A percentile compares a stretch with the other conserved stretches of the same genome.
Evolutionary conservation across 2,329 filamentous ascomycete genomes (phyloP).

Genomic region (Tolypocladium inflatum): DNA sequence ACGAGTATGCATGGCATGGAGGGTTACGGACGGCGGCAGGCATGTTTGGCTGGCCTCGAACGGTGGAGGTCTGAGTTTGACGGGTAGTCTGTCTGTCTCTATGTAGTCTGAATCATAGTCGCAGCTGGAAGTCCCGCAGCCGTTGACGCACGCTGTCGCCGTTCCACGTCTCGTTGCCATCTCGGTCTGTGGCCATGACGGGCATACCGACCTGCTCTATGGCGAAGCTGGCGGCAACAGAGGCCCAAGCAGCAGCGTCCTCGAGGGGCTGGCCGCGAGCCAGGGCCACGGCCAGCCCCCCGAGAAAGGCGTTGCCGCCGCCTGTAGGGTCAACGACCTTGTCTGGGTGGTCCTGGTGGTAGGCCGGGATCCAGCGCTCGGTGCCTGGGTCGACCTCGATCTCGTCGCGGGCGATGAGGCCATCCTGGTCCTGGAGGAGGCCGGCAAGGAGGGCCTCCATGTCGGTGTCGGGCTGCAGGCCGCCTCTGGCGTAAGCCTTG

Average conservation of each 20-base stretch:
- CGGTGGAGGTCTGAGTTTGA: background rate
- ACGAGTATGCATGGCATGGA: background rate
- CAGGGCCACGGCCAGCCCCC: constrained; percentile 47
- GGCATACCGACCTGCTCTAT: constrained; percentile 93
- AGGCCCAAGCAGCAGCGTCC: constrained; percentile 69
- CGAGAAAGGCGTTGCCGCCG: constrained; percentile 83
- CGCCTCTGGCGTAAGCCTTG: constrained; percentile 37
- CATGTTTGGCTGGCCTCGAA: background rate
- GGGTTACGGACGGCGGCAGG: background rate
- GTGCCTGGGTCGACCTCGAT: constrained; percentile 55
- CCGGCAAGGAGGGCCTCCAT: constrained; percentile 54
- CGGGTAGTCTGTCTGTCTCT: background rate
- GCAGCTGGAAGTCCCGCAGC: constrained; percentile 38
- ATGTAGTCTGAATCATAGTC: constrained; percentile 18
- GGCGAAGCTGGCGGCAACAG: constrained; percentile 78
- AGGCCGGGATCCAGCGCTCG: constrained; percentile 70
- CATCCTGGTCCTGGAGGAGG: constrained; percentile 43
- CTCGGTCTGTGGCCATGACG: constrained; percentile 31
- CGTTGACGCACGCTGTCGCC: constrained; percentile 42
- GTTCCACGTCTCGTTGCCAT: constrained; percentile 52
- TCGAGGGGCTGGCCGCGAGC: constrained; percentile 51
- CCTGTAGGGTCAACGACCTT: constrained; percentile 87
- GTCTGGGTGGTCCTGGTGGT: constrained; percentile 38
- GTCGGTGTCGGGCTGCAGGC: constrained; percentile 49
- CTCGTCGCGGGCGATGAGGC: constrained; percentile 44